Conservation (phyloP, 148 eudicot species). For the Cornus kousa region DNA sequence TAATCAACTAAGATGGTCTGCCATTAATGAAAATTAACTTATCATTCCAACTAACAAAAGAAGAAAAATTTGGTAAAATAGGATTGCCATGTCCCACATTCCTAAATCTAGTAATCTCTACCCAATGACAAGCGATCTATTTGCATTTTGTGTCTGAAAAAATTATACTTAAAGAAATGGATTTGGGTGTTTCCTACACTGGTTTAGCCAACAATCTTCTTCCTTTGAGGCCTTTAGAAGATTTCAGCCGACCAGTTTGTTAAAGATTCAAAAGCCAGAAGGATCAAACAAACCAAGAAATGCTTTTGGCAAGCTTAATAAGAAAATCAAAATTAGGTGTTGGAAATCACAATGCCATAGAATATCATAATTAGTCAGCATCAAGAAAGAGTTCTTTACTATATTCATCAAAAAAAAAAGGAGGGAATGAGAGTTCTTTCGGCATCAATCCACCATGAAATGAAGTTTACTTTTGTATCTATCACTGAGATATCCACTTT, state of each 20-base stretch:
- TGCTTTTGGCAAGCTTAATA: neutral
- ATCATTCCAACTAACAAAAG: slow-evolving; percentile 9
- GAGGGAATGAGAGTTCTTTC: slow-evolving; percentile 5
- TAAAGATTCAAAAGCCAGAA: neutral
- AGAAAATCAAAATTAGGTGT: slow-evolving; percentile 12
- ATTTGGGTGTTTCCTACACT: neutral
- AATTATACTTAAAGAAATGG: neutral
- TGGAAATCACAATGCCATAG: slow-evolving; percentile 16
- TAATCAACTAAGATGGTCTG: slow-evolving; percentile 31
- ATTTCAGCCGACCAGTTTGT: slow-evolving; percentile 7
- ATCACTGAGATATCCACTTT: neutral
- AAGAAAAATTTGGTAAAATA: slow-evolving; percentile 12
- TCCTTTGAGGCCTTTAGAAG: neutral
- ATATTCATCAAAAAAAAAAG: too few relatives aligned
- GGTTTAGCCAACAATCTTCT: slow-evolving; percentile 6
- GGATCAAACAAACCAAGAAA: neutral
- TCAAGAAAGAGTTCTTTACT: neutral
- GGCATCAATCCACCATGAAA: slow-evolving; percentile 10
- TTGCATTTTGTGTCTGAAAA: slow-evolving; percentile 17
- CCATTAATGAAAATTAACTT: slow-evolving; percentile 20
- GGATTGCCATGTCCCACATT: slow-evolving; percentile 6
- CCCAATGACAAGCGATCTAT: slow-evolving; percentile 13
- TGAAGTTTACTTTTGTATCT: slow-evolving; percentile 4
- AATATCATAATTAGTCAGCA: slow-evolving; percentile 13
- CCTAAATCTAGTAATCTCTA: neutral